phyloP scores from a whole-genome alignment of 345 rosid species.

The Citrus trifoliata region DNA sequence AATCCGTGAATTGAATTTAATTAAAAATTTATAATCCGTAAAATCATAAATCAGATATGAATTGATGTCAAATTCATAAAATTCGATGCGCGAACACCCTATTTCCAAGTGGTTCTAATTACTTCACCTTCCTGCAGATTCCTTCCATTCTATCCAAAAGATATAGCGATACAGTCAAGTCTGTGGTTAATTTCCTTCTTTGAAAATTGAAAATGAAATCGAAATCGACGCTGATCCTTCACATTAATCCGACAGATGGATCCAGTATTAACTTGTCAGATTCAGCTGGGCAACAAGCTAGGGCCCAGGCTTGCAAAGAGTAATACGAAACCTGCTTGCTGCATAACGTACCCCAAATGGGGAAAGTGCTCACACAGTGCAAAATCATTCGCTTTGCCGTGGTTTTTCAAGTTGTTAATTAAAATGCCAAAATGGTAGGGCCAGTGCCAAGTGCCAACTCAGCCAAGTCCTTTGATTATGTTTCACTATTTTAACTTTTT shows the following conservation, averaged over 20 bases:
- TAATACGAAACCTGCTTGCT: too few species aligned
- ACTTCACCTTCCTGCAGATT: neutral
- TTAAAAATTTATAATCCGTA: too few species aligned
- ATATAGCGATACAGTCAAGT: neutral
- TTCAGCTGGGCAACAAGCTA: neutral
- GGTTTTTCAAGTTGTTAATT: neutral
- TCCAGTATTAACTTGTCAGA: neutral
- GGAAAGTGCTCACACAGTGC: neutral
- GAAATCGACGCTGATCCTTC: neutral
- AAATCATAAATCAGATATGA: too few species aligned
- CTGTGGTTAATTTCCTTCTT: neutral
- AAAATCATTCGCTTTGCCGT: neutral
- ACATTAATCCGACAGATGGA: neutral
- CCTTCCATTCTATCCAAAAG: neutral
- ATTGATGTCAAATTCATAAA: too few species aligned
- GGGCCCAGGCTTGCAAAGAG: neutral
- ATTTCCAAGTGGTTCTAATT: neutral
- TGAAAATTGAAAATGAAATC: neutral
- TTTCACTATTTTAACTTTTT: neutral
- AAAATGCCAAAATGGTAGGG: neutral
- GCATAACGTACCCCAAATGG: too few species aligned
- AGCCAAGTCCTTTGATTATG: neutral
- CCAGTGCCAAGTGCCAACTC: neutral
- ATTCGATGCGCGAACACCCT: too few species aligned
- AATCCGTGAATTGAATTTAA: too few species aligned